phyloP scores from a whole-genome alignment of 768 basidiomycete genomes.

The Sporobolomyces roseus region DNA sequence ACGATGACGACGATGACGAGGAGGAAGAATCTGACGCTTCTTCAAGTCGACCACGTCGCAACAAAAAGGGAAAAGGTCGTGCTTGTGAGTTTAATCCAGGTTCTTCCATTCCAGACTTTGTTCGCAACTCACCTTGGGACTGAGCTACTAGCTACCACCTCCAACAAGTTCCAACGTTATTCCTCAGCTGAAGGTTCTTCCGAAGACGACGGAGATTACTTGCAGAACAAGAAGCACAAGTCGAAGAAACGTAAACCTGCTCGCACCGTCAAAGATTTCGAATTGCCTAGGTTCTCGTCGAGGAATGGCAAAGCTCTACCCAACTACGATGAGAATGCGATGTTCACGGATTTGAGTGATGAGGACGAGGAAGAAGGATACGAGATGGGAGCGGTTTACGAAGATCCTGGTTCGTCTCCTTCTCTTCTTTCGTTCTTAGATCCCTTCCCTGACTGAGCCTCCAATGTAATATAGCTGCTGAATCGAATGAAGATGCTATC shows the following conservation, averaged over 20 bases:
- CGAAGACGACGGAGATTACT: conserved; percentile 34
- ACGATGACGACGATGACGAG: conserved; percentile 22
- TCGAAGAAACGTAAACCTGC: neutral
- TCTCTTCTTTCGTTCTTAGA: neutral
- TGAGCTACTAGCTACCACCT: neutral
- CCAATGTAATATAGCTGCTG: neutral
- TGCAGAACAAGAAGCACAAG: conserved; percentile 52
- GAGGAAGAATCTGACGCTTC: conserved; percentile 32
- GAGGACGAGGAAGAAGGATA: conserved; percentile 39
- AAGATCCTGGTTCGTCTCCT: conserved; percentile 30
- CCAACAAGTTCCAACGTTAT: conserved; percentile 17
- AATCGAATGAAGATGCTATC: conserved; percentile 61
- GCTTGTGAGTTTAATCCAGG: conserved; percentile 19
- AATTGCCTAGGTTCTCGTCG: conserved; percentile 35
- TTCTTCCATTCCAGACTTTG: neutral
- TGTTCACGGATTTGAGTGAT: conserved; percentile 41
- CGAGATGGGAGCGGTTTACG: neutral
- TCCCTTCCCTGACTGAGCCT: neutral
- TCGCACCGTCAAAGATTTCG: conserved; percentile 28
- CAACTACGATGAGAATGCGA: conserved; percentile 45
- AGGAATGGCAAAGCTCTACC: conserved; percentile 40
- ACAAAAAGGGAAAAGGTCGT: conserved; percentile 34
- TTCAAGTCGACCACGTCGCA: neutral
- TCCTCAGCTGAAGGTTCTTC: conserved; percentile 20
- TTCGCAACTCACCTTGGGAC: too few species aligned